Evolutionary conservation across 2,329 filamentous ascomycete species (phyloP), one percentile per base, ranked within the genome.

Genomic region (Diaporthe destruens): DNA sequence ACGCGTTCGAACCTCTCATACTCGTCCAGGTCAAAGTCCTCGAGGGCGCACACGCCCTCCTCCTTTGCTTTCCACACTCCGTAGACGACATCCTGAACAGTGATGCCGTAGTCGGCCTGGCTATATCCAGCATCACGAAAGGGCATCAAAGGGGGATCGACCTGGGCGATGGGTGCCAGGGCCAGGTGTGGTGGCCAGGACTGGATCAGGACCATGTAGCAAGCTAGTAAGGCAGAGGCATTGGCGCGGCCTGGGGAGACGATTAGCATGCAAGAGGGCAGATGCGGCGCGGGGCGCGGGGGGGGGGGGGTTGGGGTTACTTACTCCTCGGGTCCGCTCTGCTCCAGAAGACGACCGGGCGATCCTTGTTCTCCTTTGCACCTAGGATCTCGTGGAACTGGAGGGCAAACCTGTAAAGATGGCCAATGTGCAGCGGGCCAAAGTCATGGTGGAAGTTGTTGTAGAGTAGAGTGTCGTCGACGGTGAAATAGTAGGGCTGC

Each of bases 381-480:
- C 94, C 96, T 47, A 99, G 88, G 59, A 98, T 94, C 78, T 98
- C 96, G 80, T 99, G 96, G 80, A 99, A 94, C 78, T 96, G 92
- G 69, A 98, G 93, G 6, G 96, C 96, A 82, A 98, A 99, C 75
- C 96, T 91, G 87, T 98, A 99, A 53, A 99, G 86, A 82, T 99
- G 96, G 34, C 96, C 96, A 77, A 99, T 97, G 85, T 99, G 96
- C 73, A 99, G 87, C 79, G 96, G 96, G 78, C 96, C 96, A 82
- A 99, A 99, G 84, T 99, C 96, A 79, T 97, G 95, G 84, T 98
- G 95, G 84, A 99, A 99, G 42, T 96, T 95, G 82, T 99, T 99
- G 88, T 99, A 99, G 59, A 98, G 88, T 56, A 99, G 91, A 53
- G 88, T 92, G 80, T 97, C 94, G 81, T 99, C 96, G 77, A 98